A percentile compares a stretch with the other conserved stretches of the same genome.
These are phyloP conservation scores for Colletotrichum sp. DNA, from an alignment of 2,329 filamentous ascomycete genomes.

Conservation along the genomic window DNA sequence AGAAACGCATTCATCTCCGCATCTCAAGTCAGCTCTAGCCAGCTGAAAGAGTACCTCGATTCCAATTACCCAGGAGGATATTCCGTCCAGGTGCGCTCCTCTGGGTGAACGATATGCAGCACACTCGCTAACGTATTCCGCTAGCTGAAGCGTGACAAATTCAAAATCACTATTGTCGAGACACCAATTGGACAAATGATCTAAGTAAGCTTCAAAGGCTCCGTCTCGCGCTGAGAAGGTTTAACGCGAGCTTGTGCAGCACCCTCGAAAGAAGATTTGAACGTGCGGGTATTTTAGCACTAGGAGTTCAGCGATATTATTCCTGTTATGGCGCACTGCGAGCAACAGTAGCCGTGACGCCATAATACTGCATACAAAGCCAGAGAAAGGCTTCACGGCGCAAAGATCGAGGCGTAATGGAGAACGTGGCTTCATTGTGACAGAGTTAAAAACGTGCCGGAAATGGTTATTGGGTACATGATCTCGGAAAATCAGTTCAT, in stretches of 20 bases:
- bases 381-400: background rate
- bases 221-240: no score
- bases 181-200: background rate
- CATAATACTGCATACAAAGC: background rate
- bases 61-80: background rate
- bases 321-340: background rate
- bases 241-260: background rate
- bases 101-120: background rate
- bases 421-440: background rate
- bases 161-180: background rate
- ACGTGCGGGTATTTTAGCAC: background rate
- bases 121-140: fast-evolving
- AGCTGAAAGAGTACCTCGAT: conserved; percentile 4
- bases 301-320: background rate
- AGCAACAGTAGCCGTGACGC: background rate
- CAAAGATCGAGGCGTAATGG: background rate
- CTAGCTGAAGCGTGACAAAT: conserved; percentile 5
- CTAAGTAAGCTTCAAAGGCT: background rate
- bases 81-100: background rate
- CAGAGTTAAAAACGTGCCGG: fast-evolving
- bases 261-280: background rate
- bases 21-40: background rate
- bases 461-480: background rate
- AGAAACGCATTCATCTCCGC: background rate
- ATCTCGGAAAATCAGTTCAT: background rate